Conservation (phyloP, 2,329 filamentous ascomycete species). For the Diaporthe citrichinensis region DNA sequence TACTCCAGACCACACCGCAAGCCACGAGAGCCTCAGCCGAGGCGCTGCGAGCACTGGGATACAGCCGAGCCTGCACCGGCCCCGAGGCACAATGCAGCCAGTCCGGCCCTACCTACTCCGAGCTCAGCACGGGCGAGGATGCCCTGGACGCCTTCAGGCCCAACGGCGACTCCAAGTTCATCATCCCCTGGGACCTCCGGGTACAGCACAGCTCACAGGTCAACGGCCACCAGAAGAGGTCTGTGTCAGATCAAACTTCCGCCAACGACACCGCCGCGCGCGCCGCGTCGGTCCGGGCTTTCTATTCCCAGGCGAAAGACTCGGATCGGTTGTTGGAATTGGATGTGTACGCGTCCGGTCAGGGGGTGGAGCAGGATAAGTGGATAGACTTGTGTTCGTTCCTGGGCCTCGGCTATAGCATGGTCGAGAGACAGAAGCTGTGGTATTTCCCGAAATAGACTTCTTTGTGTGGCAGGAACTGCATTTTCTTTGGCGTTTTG, state of each 20-base stretch:
- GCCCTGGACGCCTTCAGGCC: constrained; percentile 19
- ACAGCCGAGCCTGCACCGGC: constrained; percentile 10
- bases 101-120: constrained; percentile 9
- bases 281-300: constrained; percentile 5
- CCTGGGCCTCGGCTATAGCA: constrained; percentile 21
- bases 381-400: constrained; percentile 32
- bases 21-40: constrained; percentile 18
- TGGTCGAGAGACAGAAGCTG: constrained; percentile 27
- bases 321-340: constrained; percentile 14
- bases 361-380: constrained; percentile 30
- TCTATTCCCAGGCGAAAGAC: constrained; percentile 2
- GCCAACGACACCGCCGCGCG: constrained; percentile 7
- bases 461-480: not conserved
- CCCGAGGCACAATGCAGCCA: constrained; percentile 12
- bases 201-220: not conserved
- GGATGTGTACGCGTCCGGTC: constrained; percentile 26
- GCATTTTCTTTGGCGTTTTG: not conserved
- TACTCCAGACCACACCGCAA: constrained; percentile 26
- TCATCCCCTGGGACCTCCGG: constrained; percentile 24
- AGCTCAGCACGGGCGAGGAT: constrained; percentile 29
- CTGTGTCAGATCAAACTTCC: not conserved
- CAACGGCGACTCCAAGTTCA: constrained; percentile 29
- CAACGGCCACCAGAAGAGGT: not conserved
- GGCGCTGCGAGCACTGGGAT: constrained; percentile 17
- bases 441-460: constrained; percentile 31